A percentile compares a stretch with the other conserved stretches of the same genome.
These are phyloP conservation scores for Syzygium aqueum DNA, from an alignment of 345 rosid species.

Conservation along the genomic window DNA sequence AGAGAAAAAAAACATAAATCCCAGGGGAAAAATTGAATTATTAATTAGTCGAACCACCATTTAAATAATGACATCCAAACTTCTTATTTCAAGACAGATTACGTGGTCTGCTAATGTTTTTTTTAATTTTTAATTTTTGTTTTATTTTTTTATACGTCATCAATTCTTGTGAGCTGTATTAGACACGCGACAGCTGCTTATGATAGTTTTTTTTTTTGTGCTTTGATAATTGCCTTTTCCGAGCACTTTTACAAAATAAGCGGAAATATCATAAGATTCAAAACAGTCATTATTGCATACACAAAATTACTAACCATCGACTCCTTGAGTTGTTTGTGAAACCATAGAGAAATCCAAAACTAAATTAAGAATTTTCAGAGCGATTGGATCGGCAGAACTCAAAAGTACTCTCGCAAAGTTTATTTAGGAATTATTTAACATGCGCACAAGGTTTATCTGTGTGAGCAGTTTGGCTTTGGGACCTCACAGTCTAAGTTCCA, in stretches of 20 bases:
- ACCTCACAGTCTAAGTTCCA: too few relatives aligned
- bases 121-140: background rate
- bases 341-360: background rate
- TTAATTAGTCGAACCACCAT: background rate
- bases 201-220: background rate
- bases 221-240: background rate
- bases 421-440: background rate
- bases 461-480: background rate
- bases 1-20: background rate
- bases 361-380: background rate
- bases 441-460: background rate
- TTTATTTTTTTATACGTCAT: background rate
- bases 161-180: background rate
- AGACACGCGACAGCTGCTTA: background rate
- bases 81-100: background rate
- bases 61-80: background rate
- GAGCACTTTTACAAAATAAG: background rate
- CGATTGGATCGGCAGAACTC: background rate
- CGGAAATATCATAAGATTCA: background rate
- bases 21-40: background rate
- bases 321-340: background rate
- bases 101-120: background rate
- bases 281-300: background rate
- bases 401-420: background rate
- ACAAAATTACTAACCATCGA: background rate